Conservation (phyloP, 371 early-diverging fungal species). For the Mortierella sp. region DNA sequence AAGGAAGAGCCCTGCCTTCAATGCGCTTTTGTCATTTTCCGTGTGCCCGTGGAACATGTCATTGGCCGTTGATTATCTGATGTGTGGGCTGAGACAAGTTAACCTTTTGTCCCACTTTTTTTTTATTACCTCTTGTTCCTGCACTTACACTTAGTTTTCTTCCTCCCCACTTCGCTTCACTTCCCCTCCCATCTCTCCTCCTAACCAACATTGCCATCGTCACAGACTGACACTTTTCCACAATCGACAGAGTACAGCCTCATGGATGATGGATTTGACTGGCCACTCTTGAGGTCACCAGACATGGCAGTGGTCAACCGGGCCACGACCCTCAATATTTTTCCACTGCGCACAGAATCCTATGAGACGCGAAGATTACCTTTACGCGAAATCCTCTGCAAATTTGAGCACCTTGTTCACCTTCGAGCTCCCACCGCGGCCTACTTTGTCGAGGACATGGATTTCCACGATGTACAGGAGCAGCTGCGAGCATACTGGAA, state of each 20-base stretch:
- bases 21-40: too few species aligned
- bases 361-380: background rate
- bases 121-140: too few species aligned
- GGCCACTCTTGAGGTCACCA: background rate
- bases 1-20: too few species aligned
- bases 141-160: too few species aligned
- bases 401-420: background rate
- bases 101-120: too few species aligned
- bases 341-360: background rate
- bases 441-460: background rate
- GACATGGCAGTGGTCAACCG: background rate
- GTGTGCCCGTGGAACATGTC: too few species aligned
- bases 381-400: background rate
- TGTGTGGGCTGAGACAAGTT: too few species aligned
- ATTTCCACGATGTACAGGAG: background rate
- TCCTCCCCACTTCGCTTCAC: too few species aligned
- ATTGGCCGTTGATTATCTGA: too few species aligned
- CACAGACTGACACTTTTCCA: background rate
- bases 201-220: too few species aligned
- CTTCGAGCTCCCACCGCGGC: background rate
- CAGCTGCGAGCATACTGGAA: background rate
- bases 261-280: too few species aligned
- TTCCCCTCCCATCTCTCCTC: too few species aligned
- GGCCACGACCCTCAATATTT: background rate
- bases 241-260: background rate